These are phyloP conservation scores for Cytospora paraplurivora DNA, from an alignment of 2,329 filamentous ascomycete species.

Conservation along the genomic window DNA sequence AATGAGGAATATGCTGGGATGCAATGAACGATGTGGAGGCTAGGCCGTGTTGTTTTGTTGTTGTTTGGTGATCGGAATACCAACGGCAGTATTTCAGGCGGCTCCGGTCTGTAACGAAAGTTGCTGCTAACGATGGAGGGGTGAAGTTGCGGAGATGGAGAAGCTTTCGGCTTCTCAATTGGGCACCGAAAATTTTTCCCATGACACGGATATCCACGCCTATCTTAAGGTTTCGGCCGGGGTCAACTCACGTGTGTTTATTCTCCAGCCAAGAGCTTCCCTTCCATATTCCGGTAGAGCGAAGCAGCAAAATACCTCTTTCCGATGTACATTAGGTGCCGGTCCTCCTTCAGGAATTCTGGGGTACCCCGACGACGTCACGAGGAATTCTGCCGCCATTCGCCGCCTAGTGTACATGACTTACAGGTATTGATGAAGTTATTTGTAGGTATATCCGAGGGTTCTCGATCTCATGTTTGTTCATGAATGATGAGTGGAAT, in stretches of 20 bases:
- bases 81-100: slow-evolving; percentile 1
- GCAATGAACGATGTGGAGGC: not conserved
- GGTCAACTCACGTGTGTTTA: not conserved
- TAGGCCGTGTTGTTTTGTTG: not conserved
- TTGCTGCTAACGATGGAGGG: slow-evolving; percentile 9
- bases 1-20: not conserved
- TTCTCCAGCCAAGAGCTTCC: not conserved
- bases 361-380: not conserved
- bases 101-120: slow-evolving; percentile 4
- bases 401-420: not conserved
- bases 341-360: not conserved
- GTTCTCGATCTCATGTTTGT: not conserved
- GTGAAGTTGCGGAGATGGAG: slow-evolving; percentile 20
- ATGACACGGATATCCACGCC: slow-evolving; percentile 11
- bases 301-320: not conserved
- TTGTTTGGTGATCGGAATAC: not conserved
- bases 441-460: not conserved
- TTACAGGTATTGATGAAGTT: not conserved
- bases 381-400: not conserved
- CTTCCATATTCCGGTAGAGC: not conserved
- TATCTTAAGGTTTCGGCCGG: slow-evolving; percentile 3
- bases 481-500: not conserved
- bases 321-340: not conserved
- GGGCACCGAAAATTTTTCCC: slow-evolving; percentile 23
- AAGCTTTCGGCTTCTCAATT: slow-evolving; percentile 16